These are phyloP conservation scores for Salix arbutifolia DNA, from an alignment of 345 rosid species.

Conservation along the genomic window DNA sequence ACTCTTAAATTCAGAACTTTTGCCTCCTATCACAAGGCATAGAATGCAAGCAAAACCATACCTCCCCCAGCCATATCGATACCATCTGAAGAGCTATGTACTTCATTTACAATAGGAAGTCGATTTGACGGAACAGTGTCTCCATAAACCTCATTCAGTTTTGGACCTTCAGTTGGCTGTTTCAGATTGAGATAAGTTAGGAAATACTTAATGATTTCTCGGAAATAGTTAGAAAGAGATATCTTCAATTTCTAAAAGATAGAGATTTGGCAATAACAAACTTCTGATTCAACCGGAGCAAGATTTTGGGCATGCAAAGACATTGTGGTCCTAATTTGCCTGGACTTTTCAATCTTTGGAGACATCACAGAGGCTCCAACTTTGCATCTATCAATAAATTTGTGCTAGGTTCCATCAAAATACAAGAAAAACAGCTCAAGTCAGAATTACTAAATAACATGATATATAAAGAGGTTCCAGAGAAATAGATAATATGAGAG, in stretches of 20 bases:
- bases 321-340: slow-evolving; percentile 64
- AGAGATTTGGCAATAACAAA: slow-evolving; percentile 32
- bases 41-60: slow-evolving; percentile 30
- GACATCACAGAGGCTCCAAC: slow-evolving; percentile 84
- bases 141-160: slow-evolving; percentile 59
- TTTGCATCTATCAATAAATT: slow-evolving; percentile 87
- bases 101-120: slow-evolving; percentile 39
- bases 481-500: not conserved
- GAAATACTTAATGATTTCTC: not conserved
- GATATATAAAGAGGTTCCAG: not conserved
- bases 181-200: slow-evolving; percentile 20
- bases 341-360: slow-evolving; percentile 89
- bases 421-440: slow-evolving; percentile 15
- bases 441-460: slow-evolving; percentile 11
- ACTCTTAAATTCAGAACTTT: not conserved
- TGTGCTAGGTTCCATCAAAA: slow-evolving; percentile 57
- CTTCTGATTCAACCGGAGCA: slow-evolving; percentile 38
- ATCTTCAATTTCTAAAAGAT: slow-evolving; percentile 7
- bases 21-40: not conserved
- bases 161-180: slow-evolving; percentile 52
- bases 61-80: slow-evolving; percentile 52
- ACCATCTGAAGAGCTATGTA: slow-evolving; percentile 29
- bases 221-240: slow-evolving; percentile 9
- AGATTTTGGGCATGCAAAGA: slow-evolving; percentile 55
- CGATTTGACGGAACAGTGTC: slow-evolving; percentile 73